phyloP scores from a whole-genome alignment of 768 basidiomycete genomes.

The Phlegmacium glaucopus region DNA sequence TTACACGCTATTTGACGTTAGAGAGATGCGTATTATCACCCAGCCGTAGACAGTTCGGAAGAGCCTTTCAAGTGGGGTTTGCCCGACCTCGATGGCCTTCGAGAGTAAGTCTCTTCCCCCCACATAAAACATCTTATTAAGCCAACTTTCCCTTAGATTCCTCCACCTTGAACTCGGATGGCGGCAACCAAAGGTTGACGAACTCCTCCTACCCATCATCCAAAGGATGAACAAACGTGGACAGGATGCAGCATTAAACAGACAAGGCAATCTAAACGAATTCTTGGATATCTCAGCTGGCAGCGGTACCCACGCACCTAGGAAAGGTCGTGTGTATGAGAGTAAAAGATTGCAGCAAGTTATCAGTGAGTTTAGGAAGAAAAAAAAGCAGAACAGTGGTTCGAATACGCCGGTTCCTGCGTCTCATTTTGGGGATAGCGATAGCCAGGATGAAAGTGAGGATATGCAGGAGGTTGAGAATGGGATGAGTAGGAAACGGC shows the following conservation, averaged over 20 bases:
- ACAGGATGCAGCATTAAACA: slow-evolving; percentile 71
- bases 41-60: slow-evolving; percentile 84
- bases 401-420: slow-evolving; percentile 16
- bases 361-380: slow-evolving; percentile 76
- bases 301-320: slow-evolving; percentile 68
- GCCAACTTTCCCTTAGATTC: slow-evolving; percentile 42
- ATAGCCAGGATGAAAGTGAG: slow-evolving; percentile 9
- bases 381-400: slow-evolving; percentile 28
- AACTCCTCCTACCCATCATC: slow-evolving; percentile 87
- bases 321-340: slow-evolving; percentile 76
- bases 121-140: neutral
- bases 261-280: slow-evolving; percentile 70
- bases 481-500: slow-evolving; percentile 2
- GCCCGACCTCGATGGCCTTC: slow-evolving; percentile 92
- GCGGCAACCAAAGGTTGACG: slow-evolving; percentile 81
- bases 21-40: slow-evolving; percentile 93
- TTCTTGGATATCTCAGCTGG: slow-evolving; percentile 74
- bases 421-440: slow-evolving; percentile 1
- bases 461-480: slow-evolving; percentile 23
- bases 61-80: slow-evolving; percentile 97
- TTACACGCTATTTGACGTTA: slow-evolving; percentile 28
- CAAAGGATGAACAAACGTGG: slow-evolving; percentile 82
- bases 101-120: slow-evolving; percentile 49
- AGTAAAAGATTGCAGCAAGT: slow-evolving; percentile 88
- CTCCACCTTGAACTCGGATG: slow-evolving; percentile 78